phyloP scores from a whole-genome alignment of 2,329 filamentous ascomycete genomes.

The Cercospora berteroae region DNA sequence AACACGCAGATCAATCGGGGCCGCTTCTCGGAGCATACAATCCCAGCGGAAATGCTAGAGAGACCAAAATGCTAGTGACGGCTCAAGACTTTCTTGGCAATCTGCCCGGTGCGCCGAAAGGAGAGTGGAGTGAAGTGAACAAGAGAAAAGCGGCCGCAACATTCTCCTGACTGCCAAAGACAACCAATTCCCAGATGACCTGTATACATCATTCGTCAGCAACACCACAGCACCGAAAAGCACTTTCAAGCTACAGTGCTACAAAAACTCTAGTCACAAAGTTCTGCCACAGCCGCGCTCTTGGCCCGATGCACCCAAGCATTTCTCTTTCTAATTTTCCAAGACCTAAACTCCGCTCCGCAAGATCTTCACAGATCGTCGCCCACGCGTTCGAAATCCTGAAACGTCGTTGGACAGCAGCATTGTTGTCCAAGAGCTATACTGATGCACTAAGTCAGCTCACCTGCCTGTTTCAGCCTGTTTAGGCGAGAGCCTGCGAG shows the following conservation, averaged over 20 bases:
- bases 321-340: not conserved
- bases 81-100: too few species aligned
- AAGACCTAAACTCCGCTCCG: not conserved
- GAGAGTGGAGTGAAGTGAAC: too few species aligned
- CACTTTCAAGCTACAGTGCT: not conserved
- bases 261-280: not conserved
- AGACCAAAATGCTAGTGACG: too few species aligned
- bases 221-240: not conserved
- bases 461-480: not conserved
- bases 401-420: not conserved
- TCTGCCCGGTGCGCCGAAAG: too few species aligned
- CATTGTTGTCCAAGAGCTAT: not conserved
- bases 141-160: too few species aligned
- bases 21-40: too few species aligned
- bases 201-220: too few species aligned
- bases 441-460: not conserved
- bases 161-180: too few species aligned
- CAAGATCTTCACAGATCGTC: slow-evolving; percentile 3
- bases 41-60: too few species aligned
- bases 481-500: not conserved
- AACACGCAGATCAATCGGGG: too few species aligned
- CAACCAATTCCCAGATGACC: too few species aligned
- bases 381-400: not conserved
- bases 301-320: slow-evolving; percentile 4
- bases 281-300: not conserved